Percentiles rank a stretch among this genome's conserved stretches.
These are phyloP conservation scores for Typha latifolia DNA, from an alignment of 176 grass and related monocot genomes.

Conservation along the genomic window DNA sequence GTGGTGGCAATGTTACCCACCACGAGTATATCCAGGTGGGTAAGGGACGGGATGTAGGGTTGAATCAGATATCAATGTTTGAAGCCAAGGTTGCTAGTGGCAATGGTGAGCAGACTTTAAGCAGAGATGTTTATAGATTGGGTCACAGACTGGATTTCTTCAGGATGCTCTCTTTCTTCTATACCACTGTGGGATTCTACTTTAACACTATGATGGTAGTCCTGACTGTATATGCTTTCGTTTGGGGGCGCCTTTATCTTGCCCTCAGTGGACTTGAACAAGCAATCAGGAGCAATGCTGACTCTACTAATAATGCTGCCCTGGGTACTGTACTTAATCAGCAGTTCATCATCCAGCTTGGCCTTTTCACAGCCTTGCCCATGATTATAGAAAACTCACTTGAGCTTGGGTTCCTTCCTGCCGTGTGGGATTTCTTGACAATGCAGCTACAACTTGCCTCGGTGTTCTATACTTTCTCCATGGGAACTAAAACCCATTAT, in stretches of 20 bases:
- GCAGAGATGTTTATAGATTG: constrained; percentile 88
- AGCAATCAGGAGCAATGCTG: constrained; percentile 64
- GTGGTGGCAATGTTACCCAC: constrained; percentile 89
- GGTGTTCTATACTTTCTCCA: constrained; percentile 94
- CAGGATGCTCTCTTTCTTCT: constrained; percentile 85
- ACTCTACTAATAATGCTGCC: constrained; percentile 71
- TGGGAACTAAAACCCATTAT: constrained; percentile 93
- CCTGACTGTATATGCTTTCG: constrained; percentile 86
- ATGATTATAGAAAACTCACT: constrained; percentile 94
- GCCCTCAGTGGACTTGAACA: constrained; percentile 84
- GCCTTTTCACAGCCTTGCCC: constrained; percentile 83
- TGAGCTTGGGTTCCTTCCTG: constrained; percentile 78
- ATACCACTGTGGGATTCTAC: constrained; percentile 95
- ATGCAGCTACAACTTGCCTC: constrained; percentile 92
- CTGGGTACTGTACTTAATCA: constrained; percentile 75
- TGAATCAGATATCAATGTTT: constrained; percentile 99
- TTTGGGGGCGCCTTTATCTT: constrained; percentile 92
- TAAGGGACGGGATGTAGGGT: constrained; percentile 89
- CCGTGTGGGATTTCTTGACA: constrained; percentile 89
- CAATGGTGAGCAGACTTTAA: constrained; percentile 93
- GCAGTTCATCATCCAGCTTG: constrained; percentile 91
- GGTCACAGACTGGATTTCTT: constrained; percentile 97
- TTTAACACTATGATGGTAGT: constrained; percentile 98
- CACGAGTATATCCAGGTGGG: constrained; percentile 98
- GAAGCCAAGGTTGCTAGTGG: constrained; percentile 97